Conservation (phyloP, 768 basidiomycete genomes). For the Mycena olivaceomarginata region DNA sequence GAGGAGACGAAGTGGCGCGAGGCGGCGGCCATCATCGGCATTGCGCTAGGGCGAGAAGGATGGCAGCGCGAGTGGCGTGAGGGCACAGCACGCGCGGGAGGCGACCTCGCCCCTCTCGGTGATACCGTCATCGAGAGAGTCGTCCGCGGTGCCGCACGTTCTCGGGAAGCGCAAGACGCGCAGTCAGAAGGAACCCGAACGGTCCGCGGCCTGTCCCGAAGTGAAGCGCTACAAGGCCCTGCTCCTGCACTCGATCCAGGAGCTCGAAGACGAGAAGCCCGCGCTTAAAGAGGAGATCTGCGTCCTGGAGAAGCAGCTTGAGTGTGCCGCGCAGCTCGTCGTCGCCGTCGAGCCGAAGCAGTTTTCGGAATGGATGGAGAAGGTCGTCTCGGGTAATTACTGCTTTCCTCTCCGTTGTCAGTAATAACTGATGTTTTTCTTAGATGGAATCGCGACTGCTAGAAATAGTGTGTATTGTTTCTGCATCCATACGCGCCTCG, state of each 20-base stretch:
- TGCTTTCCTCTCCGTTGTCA: no score
- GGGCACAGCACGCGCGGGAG: not conserved
- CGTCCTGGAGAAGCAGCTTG: not conserved
- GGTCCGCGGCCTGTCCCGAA: not conserved
- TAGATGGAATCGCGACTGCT: slow-evolving; percentile 2
- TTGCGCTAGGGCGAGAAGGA: not conserved
- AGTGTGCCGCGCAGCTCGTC: not conserved
- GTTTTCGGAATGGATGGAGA: slow-evolving; percentile 16
- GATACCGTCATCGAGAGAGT: not conserved
- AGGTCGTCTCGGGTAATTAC: not conserved
- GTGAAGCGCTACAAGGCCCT: slow-evolving; percentile 4
- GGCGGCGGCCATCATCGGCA: slow-evolving; percentile 17
- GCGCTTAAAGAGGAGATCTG: slow-evolving; percentile 16
- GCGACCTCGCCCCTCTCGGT: slow-evolving; percentile 20
- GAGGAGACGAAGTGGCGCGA: slow-evolving; percentile 15
- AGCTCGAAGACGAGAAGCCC: slow-evolving; percentile 6
- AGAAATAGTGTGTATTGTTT: not conserved
- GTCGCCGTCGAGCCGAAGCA: not conserved
- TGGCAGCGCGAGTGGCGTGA: no score
- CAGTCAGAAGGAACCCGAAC: not conserved
- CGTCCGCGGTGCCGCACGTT: not conserved
- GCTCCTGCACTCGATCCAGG: slow-evolving; percentile 7
- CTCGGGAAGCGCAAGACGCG: slow-evolving; percentile 30
- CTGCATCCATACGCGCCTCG: not conserved
- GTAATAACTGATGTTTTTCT: not conserved